These are phyloP conservation scores for Citrus unshiu DNA, from an alignment of 345 rosid genomes.

Conservation along the genomic window DNA sequence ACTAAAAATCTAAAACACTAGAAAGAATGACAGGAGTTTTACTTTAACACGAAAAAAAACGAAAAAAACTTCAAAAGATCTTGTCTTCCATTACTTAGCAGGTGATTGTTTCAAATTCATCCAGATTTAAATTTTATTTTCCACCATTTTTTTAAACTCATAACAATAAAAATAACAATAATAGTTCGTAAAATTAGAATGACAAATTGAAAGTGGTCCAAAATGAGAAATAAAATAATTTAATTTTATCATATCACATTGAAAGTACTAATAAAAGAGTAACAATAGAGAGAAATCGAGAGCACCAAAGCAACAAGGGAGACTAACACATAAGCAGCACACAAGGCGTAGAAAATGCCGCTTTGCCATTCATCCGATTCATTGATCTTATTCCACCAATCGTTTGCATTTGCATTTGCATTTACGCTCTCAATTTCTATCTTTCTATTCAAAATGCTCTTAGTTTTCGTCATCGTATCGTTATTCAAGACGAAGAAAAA, in stretches of 20 bases:
- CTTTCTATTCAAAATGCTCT: conserved; percentile 4
- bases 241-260: not conserved
- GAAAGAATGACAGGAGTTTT: too few relatives aligned
- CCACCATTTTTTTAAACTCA: not conserved
- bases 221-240: not conserved
- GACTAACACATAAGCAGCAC: conserved; percentile 47
- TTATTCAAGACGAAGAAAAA: not conserved
- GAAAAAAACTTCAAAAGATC: too few relatives aligned
- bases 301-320: conserved; percentile 51
- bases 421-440: not conserved
- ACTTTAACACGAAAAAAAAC: too few relatives aligned
- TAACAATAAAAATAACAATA: too few relatives aligned
- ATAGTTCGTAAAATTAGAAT: too few relatives aligned
- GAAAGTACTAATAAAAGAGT: not conserved
- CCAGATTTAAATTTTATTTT: too few relatives aligned
- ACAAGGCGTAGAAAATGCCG: conserved; percentile 41
- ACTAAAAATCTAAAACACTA: too few relatives aligned
- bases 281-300: not conserved
- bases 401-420: not conserved
- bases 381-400: conserved; percentile 36
- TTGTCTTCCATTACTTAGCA: too few relatives aligned
- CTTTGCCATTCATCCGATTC: conserved; percentile 33
- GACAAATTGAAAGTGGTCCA: too few relatives aligned
- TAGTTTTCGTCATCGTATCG: conserved; percentile 13
- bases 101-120: too few relatives aligned